A percentile compares a stretch with the other conserved stretches of the same genome.
Conservation (phyloP, 305 asterid species). For the Fraxinus angustifolia region DNA sequence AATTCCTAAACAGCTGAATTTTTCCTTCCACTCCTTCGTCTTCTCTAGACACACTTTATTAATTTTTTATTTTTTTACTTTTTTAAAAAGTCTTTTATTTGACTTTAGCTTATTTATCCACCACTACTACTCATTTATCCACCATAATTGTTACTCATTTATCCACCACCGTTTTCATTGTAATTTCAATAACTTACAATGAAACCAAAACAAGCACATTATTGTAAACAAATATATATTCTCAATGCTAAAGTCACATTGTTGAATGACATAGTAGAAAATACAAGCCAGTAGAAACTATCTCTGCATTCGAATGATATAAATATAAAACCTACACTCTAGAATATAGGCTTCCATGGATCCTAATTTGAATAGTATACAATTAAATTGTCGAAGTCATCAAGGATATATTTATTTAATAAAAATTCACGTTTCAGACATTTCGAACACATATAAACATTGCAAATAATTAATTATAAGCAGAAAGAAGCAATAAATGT, state of each 20-base stretch:
- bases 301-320: neutral
- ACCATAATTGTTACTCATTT: neutral
- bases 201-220: neutral
- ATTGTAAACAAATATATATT: neutral
- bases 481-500: too few relatives aligned
- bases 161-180: neutral
- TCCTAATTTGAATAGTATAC: neutral
- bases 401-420: neutral
- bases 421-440: neutral
- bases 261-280: neutral
- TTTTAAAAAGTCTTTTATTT: too few relatives aligned
- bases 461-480: neutral
- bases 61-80: too few relatives aligned
- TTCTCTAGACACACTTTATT: too few relatives aligned
- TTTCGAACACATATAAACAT: neutral
- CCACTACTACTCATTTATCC: neutral
- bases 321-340: neutral
- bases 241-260: neutral
- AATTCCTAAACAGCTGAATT: too few relatives aligned
- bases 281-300: neutral
- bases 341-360: neutral
- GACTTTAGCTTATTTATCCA: neutral
- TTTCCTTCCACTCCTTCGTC: too few relatives aligned
- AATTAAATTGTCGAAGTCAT: neutral
- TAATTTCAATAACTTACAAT: neutral